Conservation (phyloP, 192 early-diverging fungal genomes). For the Thoreauomyces humboldtii region DNA sequence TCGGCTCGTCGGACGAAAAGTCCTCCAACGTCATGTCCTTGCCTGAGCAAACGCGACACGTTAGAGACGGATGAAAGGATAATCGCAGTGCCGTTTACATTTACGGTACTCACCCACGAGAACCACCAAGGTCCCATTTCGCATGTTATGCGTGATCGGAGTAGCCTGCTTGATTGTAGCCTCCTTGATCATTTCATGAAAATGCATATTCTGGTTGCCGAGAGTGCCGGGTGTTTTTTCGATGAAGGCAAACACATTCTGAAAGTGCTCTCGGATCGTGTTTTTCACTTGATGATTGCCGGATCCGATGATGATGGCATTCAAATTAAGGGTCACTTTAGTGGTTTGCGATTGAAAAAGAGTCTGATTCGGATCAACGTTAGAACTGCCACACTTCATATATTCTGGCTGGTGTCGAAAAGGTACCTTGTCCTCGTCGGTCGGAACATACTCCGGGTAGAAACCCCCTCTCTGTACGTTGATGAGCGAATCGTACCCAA, state of each 20-base stretch:
- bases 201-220: neutral
- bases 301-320: neutral
- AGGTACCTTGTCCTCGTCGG: neutral
- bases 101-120: no score
- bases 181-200: no score
- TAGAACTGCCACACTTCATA: neutral
- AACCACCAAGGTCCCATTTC: neutral
- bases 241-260: slow-evolving; percentile 1
- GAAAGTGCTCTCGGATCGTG: neutral
- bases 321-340: neutral
- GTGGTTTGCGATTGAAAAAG: neutral
- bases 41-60: no score
- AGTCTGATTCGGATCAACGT: neutral
- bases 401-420: neutral
- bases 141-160: neutral
- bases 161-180: neutral
- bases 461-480: slow-evolving; percentile 13
- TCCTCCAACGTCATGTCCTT: slow-evolving; percentile 11
- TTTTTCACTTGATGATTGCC: neutral
- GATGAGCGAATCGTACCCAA: slow-evolving; percentile 1
- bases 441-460: slow-evolving; percentile 3
- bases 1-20: neutral
- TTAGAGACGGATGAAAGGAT: no score
- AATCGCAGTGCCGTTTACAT: no score
- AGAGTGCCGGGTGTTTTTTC: neutral